Percentiles rank a stretch among this genome's conserved stretches.
phyloP scores from a whole-genome alignment of 2,329 filamentous ascomycete species.

The Diaporthe citrichinensis region DNA sequence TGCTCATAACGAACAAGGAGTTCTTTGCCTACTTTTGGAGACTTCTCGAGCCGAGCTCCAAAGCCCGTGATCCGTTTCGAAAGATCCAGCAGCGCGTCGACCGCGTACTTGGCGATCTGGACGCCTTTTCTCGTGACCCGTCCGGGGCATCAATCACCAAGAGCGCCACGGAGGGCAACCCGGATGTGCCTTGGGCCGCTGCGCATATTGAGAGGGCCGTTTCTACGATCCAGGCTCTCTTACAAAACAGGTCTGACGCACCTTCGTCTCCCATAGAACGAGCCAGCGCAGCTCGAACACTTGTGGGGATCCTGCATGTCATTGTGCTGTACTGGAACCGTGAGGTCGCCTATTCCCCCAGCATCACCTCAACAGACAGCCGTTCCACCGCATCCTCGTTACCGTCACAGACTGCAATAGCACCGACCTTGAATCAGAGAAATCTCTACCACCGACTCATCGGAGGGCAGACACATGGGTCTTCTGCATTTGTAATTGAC shows the following conservation, averaged over 20 bases:
- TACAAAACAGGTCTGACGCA: conserved; percentile 53
- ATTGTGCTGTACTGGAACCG: conserved; percentile 52
- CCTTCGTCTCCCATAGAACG: conserved; percentile 57
- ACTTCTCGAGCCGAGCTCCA: conserved; percentile 59
- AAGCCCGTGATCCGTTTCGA: conserved; percentile 62
- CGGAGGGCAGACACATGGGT: conserved; percentile 56
- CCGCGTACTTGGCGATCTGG: conserved; percentile 61
- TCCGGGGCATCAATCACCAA: conserved; percentile 20
- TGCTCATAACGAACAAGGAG: conserved; percentile 67
- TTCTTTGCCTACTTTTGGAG: conserved; percentile 68
- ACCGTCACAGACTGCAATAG: background rate
- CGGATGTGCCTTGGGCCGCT: conserved; percentile 64
- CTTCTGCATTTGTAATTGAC: conserved; percentile 60
- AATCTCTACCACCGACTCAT: conserved; percentile 66
- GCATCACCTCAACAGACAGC: background rate
- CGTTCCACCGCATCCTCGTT: too few species aligned
- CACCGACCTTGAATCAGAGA: conserved; percentile 55
- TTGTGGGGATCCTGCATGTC: conserved; percentile 62
- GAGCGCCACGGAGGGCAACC: conserved; percentile 49
- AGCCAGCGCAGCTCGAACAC: conserved; percentile 60
- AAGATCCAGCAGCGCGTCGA: conserved; percentile 63
- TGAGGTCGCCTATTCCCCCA: background rate
- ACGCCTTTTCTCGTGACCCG: conserved; percentile 48
- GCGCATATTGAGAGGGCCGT: conserved; percentile 60
- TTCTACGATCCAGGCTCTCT: conserved; percentile 57